Percentiles rank a stretch among this genome's conserved stretches.
phyloP scores from a whole-genome alignment of 2,329 filamentous ascomycete species.

The Sporothrix schenckii region DNA sequence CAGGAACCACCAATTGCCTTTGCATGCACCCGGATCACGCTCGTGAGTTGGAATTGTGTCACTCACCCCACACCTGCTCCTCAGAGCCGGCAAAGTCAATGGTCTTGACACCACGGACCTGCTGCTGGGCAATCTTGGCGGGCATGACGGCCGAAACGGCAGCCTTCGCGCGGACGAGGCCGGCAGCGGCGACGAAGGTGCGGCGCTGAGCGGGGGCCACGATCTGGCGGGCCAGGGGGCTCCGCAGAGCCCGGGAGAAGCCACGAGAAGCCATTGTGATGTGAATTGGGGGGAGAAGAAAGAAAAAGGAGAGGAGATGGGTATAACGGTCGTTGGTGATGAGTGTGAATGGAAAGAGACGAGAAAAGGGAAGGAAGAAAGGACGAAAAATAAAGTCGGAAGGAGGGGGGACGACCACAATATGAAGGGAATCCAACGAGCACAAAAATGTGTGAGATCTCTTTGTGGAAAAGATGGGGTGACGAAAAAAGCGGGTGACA shows the following conservation, averaged over 20 bases:
- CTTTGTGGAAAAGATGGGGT: slow-evolving; percentile 28
- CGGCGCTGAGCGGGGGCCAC: slow-evolving; percentile 64
- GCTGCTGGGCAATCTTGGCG: slow-evolving; percentile 52
- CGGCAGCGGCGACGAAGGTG: slow-evolving; percentile 64
- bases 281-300: slow-evolving; percentile 37
- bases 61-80: slow-evolving; percentile 89
- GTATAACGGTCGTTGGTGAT: slow-evolving; percentile 11
- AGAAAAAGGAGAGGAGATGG: slow-evolving; percentile 16
- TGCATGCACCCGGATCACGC: neutral
- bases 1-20: neutral
- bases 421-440: slow-evolving; percentile 24
- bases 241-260: slow-evolving; percentile 69
- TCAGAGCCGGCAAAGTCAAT: slow-evolving; percentile 97
- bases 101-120: slow-evolving; percentile 91
- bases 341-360: slow-evolving; percentile 5
- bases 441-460: slow-evolving; percentile 24
- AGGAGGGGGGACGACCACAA: slow-evolving; percentile 23
- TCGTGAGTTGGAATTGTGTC: neutral
- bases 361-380: slow-evolving; percentile 21
- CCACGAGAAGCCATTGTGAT: slow-evolving; percentile 74
- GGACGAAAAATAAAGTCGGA: slow-evolving; percentile 12
- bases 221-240: slow-evolving; percentile 66
- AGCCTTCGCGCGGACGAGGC: slow-evolving; percentile 58
- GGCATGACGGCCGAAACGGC: slow-evolving; percentile 48
- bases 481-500: slow-evolving; percentile 22